Conservation (phyloP, 305 asterid species). For the Plantago coronopus region DNA sequence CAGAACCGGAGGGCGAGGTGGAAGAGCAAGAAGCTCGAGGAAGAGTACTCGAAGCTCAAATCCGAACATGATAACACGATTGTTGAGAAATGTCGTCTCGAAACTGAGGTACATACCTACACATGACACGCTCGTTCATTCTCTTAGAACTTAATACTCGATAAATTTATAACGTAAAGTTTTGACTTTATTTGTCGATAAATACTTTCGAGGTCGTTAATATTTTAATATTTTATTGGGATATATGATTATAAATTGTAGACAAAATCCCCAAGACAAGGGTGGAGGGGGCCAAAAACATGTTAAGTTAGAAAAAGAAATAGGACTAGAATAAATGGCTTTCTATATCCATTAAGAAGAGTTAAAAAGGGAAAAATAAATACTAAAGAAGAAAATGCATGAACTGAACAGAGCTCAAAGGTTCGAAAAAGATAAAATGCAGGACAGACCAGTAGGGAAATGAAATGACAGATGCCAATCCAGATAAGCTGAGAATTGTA, state of each 20-base stretch:
- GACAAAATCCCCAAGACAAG: background rate
- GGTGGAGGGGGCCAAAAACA: conserved; percentile 4
- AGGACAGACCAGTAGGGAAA: conserved; percentile 22
- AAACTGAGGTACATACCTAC: conserved; percentile 43
- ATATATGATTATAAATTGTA: background rate
- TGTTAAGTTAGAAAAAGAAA: conserved; percentile 5
- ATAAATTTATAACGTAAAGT: background rate
- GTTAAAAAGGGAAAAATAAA: background rate
- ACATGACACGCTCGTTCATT: background rate
- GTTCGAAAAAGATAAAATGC: conserved; percentile 4
- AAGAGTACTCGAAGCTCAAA: conserved; percentile 55
- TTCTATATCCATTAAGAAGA: background rate
- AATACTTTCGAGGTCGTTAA: too few relatives aligned
- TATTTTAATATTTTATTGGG: background rate
- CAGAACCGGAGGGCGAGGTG: conserved; percentile 77
- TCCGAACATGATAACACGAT: conserved; percentile 46
- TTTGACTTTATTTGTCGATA: background rate
- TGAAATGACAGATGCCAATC: conserved; percentile 28
- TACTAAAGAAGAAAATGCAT: conserved; percentile 24
- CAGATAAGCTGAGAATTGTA: conserved; percentile 29
- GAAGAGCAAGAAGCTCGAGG: conserved; percentile 70
- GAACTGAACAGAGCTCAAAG: conserved; percentile 3
- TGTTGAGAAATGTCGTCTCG: conserved; percentile 60
- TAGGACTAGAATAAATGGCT: background rate
- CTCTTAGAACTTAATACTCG: background rate